A percentile compares a stretch with the other conserved stretches of the same genome.
Evolutionary conservation across 257 asterid species (phyloP).

Genomic region (Capsicum rhomboideum): DNA sequence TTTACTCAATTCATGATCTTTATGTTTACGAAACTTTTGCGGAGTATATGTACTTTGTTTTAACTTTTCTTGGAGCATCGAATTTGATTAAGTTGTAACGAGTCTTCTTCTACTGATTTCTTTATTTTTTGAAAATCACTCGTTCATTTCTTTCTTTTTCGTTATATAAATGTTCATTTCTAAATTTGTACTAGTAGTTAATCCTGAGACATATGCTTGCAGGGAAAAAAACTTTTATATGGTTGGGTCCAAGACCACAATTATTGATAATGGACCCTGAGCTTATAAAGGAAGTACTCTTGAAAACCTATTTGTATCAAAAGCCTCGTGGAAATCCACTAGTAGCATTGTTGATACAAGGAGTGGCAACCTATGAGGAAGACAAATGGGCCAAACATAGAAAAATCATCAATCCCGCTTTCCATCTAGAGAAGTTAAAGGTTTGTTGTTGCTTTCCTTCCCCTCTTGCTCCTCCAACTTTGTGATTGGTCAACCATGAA

Average conservation of each 20-base stretch:
- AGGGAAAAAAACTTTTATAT: slow-evolving; percentile 33
- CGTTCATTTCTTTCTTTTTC: background rate
- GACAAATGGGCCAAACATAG: slow-evolving; percentile 59
- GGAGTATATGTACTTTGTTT: too few relatives aligned
- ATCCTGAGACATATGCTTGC: background rate
- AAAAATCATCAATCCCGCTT: slow-evolving; percentile 21
- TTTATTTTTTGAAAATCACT: background rate
- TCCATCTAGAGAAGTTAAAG: background rate
- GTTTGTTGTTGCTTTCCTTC: background rate
- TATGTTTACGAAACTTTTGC: too few relatives aligned
- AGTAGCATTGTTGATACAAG: slow-evolving; percentile 20
- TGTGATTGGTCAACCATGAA: background rate
- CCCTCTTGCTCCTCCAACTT: background rate
- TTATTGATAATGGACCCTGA: slow-evolving; percentile 33
- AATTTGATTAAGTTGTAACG: too few relatives aligned
- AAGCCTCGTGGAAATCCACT: slow-evolving; percentile 33
- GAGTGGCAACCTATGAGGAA: slow-evolving; percentile 20
- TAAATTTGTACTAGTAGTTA: background rate
- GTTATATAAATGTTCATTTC: background rate
- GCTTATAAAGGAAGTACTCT: slow-evolving; percentile 34
- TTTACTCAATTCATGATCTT: too few relatives aligned
- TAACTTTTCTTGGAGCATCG: too few relatives aligned
- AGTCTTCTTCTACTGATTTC: too few relatives aligned
- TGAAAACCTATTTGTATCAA: slow-evolving; percentile 14
- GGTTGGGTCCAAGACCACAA: slow-evolving; percentile 50